Evolutionary conservation across 2,329 filamentous ascomycete genomes (phyloP).

Genomic region (Epichloe baconii): DNA sequence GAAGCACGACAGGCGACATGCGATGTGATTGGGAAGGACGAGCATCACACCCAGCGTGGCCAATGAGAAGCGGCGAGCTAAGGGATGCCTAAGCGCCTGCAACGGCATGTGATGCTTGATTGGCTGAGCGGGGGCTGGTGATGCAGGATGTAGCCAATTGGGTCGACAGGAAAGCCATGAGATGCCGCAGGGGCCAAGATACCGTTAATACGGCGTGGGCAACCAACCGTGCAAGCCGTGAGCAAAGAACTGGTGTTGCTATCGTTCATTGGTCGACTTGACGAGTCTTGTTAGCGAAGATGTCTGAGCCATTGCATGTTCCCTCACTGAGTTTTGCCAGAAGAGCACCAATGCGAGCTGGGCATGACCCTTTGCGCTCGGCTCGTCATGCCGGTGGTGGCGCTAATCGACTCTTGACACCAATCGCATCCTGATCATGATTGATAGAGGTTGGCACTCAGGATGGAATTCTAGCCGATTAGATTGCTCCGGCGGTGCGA

Average conservation of each 20-base stretch:
- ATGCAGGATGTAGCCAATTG: conserved; percentile 14
- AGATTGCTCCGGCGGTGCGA: no score
- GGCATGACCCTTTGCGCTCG: not conserved
- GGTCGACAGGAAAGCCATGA: not conserved
- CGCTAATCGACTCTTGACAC: not conserved
- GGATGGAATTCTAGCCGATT: no score
- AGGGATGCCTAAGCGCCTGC: conserved; percentile 20
- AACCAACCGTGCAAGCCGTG: no score
- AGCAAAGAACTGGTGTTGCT: no score
- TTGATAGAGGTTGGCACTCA: not conserved
- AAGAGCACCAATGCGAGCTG: no score
- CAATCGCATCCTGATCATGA: no score
- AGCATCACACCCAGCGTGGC: conserved; percentile 7
- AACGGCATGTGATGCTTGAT: conserved; percentile 14
- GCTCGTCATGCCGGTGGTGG: not conserved
- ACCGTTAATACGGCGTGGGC: no score
- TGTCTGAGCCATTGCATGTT: no score
- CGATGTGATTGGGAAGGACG: conserved; percentile 1
- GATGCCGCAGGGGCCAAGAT: not conserved
- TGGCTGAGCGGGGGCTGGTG: conserved; percentile 12
- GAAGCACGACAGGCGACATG: conserved; percentile 9
- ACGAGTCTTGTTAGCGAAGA: no score
- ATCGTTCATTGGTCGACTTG: no score
- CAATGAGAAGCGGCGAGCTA: conserved; percentile 14
- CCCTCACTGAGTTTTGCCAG: no score